Percentiles rank a stretch among this genome's conserved stretches.
phyloP scores from a whole-genome alignment of 768 basidiomycete genomes.

The Auricularia sp. region DNA sequence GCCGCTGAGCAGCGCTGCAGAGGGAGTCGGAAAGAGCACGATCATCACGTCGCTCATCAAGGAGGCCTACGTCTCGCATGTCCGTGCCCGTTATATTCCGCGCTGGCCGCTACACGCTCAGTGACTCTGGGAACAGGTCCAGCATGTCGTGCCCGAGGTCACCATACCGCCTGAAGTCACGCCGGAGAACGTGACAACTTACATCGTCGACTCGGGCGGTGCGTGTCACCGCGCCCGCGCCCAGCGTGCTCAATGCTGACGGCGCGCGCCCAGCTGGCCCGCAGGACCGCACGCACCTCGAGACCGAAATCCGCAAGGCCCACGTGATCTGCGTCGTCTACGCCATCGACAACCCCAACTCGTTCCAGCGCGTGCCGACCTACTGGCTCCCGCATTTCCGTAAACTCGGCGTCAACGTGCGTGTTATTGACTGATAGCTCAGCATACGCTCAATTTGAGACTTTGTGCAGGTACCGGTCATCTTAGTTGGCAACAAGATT shows the following conservation, averaged over 20 bases:
- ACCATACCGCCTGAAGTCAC: conserved; percentile 97
- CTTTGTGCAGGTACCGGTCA: conserved; percentile 71
- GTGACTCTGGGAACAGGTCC: conserved; percentile 47
- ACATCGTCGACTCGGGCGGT: conserved; percentile 97
- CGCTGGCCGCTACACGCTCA: background rate
- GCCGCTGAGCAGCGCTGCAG: conserved; percentile 30
- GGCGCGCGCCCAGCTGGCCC: conserved; percentile 50
- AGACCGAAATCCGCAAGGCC: conserved; percentile 91
- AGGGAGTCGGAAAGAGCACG: conserved; percentile 96
- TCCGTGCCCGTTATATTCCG: conserved; percentile 25
- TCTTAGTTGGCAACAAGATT: conserved; percentile 97
- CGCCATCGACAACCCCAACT: conserved; percentile 90
- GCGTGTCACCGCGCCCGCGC: conserved; percentile 18
- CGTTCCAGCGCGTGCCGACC: conserved; percentile 95
- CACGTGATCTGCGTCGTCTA: conserved; percentile 99
- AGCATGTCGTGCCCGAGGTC: conserved; percentile 91
- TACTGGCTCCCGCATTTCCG: conserved; percentile 97
- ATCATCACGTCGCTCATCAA: conserved; percentile 96
- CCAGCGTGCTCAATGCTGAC: conserved; percentile 1
- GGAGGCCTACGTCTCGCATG: conserved; percentile 85
- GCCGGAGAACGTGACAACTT: conserved; percentile 94
- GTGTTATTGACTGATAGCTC: conserved; percentile 16
- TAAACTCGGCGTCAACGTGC: conserved; percentile 88
- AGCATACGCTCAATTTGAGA: background rate
- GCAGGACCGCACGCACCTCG: conserved; percentile 78